Evolutionary conservation across 1,284 basidiomycete species (phyloP), one percentile per base, ranked within the genome.

Genomic region (Ganoderma leucocontextum): DNA sequence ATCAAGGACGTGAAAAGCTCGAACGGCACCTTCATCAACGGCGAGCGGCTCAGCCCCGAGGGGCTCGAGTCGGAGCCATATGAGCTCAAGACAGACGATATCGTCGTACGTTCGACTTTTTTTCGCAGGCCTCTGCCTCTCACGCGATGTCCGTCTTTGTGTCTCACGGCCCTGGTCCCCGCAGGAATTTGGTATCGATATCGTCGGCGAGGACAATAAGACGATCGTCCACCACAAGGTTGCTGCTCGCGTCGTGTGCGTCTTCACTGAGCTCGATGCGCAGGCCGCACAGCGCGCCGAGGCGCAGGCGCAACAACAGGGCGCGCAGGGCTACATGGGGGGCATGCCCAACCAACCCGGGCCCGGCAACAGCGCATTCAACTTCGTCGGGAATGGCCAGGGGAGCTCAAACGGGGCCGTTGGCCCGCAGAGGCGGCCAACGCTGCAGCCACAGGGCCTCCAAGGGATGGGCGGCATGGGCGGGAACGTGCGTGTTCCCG

Each of bases 1-100:
- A 99, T 99, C 87, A 98, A 96, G 81, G 98, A 99, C 80, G 95
- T 99, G 78, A 98, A 98, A 84, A 97, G 95, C 69, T 97, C 95
- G 1, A 99, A 99, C 75, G 97, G 97, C 5, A 99, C 98, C 8
- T 99, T 99, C 79, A 97, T 99, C 81, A 99, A 99, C 75, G 92
- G 95, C 65, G 95, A 98, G 73, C 88, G 97, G 58, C 89, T 99
- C 57, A 96, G 94, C 70, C 87, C 89, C 0, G 97, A 99, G 80
- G 94, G 94, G 35, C 87, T 95, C 66, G 97, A 99, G 82, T 96
- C 94, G 0, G 95, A 98, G 41, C 95, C 96, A 0, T 97, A 91
- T 74, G 95, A 98, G 81, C 89, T 99, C 53, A 97, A 98, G 83
- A 93, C 90, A 59, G 97, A 98, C 76, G 97, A 99, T 78, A 93